These are phyloP conservation scores for Solanum habrochaites DNA, from an alignment of 257 asterid species.

Conservation along the genomic window DNA sequence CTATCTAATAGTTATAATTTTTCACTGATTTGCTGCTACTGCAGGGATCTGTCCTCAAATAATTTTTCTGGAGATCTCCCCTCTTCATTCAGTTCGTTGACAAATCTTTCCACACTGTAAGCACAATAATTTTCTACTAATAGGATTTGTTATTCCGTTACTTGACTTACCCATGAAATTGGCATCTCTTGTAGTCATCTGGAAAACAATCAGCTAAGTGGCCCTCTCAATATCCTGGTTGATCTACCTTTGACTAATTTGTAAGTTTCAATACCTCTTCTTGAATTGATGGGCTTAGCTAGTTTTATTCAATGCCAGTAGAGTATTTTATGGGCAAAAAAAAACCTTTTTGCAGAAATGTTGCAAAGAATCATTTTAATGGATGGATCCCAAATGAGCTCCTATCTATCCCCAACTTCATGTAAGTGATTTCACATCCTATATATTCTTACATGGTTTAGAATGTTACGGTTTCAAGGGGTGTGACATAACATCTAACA, in stretches of 20 bases:
- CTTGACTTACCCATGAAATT: slow-evolving; percentile 6
- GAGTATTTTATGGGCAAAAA: not conserved
- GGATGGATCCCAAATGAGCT: slow-evolving; percentile 95
- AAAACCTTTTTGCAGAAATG: slow-evolving; percentile 50
- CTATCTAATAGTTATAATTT: not conserved
- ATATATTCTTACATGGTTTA: not conserved
- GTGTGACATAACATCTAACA: not conserved
- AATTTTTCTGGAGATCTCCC: slow-evolving; percentile 88
- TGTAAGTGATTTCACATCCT: slow-evolving; percentile 41
- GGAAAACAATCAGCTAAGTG: slow-evolving; percentile 71
- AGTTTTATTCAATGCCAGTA: not conserved
- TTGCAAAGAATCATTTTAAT: slow-evolving; percentile 73
- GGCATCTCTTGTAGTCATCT: slow-evolving; percentile 44
- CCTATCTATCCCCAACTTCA: slow-evolving; percentile 52
- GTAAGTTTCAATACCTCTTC: slow-evolving; percentile 40
- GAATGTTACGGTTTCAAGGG: not conserved
- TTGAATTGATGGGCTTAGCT: not conserved
- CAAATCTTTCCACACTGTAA: slow-evolving; percentile 88
- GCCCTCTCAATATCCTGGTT: slow-evolving; percentile 60
- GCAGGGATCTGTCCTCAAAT: slow-evolving; percentile 83
- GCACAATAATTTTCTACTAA: slow-evolving; percentile 13
- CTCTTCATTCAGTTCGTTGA: slow-evolving; percentile 48
- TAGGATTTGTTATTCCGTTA: slow-evolving; percentile 5
- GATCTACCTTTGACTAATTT: slow-evolving; percentile 67
- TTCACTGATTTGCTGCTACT: slow-evolving; percentile 12